Conservation (phyloP, 768 basidiomycete genomes). For the Tulasnella sp. region DNA sequence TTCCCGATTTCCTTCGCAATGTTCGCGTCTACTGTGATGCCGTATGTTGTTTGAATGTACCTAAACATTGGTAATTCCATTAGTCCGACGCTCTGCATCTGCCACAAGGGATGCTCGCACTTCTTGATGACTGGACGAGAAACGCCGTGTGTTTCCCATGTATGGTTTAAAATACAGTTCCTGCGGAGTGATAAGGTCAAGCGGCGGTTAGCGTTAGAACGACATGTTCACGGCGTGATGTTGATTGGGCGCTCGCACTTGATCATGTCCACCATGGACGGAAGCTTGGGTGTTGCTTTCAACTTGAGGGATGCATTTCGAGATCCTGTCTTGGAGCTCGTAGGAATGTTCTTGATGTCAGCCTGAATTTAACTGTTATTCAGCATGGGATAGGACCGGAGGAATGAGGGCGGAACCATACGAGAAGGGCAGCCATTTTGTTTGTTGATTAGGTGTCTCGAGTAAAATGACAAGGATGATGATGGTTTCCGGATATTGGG, state of each 20-base stretch:
- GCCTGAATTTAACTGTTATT: background rate
- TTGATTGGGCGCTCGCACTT: background rate
- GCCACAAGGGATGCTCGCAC: background rate
- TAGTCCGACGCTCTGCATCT: background rate
- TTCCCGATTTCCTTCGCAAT: background rate
- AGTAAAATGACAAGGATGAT: background rate
- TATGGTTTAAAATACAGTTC: background rate
- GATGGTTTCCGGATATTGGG: background rate
- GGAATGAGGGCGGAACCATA: background rate
- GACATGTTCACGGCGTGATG: background rate
- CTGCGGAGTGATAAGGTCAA: background rate
- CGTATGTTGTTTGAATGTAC: background rate
- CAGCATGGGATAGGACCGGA: background rate
- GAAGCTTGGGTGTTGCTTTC: background rate
- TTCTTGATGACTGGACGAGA: constrained; percentile 4
- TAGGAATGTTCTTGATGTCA: background rate
- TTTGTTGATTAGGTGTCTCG: background rate
- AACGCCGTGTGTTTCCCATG: background rate
- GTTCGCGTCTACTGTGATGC: background rate
- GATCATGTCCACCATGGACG: background rate
- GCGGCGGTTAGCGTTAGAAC: background rate
- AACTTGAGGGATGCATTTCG: background rate
- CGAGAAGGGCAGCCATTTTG: background rate
- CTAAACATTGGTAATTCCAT: background rate
- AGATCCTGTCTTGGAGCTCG: background rate